phyloP scores from a whole-genome alignment of 345 rosid species.

The Camelina sativa region DNA sequence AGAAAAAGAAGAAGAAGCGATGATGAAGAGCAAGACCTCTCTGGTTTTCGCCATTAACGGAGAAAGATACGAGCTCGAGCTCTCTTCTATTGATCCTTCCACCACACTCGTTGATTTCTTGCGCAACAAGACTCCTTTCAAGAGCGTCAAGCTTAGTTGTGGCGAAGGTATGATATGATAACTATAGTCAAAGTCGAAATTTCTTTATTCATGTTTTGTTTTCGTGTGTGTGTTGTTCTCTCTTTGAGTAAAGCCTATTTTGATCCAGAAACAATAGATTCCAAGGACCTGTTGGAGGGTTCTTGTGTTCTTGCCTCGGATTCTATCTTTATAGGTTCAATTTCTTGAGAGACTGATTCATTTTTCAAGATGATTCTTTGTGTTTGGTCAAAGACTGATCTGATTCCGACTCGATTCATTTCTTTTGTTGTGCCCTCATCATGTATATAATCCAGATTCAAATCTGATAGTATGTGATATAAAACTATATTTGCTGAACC shows the following conservation, averaged over 20 bases:
- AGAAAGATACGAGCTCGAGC: constrained; percentile 62
- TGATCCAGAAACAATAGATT: not conserved
- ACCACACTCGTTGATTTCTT: constrained; percentile 83
- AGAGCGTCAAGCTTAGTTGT: constrained; percentile 87
- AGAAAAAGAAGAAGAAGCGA: constrained; percentile 31
- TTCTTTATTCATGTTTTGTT: constrained; percentile 4
- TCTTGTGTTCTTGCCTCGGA: constrained; percentile 16
- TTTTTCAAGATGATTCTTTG: constrained; percentile 2
- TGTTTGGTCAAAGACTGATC: not conserved
- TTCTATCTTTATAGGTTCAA: not conserved
- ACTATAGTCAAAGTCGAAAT: not conserved
- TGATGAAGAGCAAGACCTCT: constrained; percentile 35
- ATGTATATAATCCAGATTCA: not conserved
- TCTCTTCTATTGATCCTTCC: constrained; percentile 63
- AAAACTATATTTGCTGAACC: not conserved
- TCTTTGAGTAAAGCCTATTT: not conserved
- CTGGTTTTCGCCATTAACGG: constrained; percentile 86
- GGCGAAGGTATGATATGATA: constrained; percentile 68
- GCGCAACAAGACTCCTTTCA: constrained; percentile 72
- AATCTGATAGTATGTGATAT: not conserved
- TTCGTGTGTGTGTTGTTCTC: not conserved
- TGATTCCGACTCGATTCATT: not conserved
- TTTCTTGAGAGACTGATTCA: not conserved
- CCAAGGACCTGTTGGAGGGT: not conserved
- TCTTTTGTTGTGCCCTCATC: not conserved